These are phyloP conservation scores for Chaetomium sp. DNA, from an alignment of 2,329 filamentous ascomycete genomes.

Conservation along the genomic window DNA sequence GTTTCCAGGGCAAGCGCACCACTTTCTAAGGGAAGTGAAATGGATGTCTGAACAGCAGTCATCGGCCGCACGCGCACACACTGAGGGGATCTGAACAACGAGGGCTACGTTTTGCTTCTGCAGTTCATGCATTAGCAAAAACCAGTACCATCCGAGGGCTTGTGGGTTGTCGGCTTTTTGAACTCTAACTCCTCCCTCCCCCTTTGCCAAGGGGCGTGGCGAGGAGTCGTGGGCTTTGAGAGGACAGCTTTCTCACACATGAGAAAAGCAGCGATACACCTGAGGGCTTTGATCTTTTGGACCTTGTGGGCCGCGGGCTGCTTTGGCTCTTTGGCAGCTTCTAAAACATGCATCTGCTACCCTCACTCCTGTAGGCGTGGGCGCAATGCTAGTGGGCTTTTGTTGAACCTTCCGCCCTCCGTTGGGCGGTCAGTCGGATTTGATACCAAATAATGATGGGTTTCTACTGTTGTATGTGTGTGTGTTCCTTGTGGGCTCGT, in stretches of 20 bases:
- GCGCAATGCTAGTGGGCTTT: constrained; percentile 23
- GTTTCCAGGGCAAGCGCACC: constrained; percentile 74
- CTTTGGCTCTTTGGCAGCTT: constrained; percentile 30
- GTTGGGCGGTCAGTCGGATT: constrained; percentile 6
- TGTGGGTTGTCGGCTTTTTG: constrained; percentile 53
- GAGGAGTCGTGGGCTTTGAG: constrained; percentile 47
- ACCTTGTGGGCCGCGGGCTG: constrained; percentile 28
- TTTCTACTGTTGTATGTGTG: constrained; percentile 15
- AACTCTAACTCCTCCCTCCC: constrained; percentile 31
- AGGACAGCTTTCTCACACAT: constrained; percentile 34
- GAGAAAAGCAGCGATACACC: constrained; percentile 44
- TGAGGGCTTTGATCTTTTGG: constrained; percentile 40
- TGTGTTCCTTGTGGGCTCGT: constrained; percentile 17
- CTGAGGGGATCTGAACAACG: constrained; percentile 27
- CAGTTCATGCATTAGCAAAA: not conserved
- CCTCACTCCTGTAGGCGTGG: constrained; percentile 5
- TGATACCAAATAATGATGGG: constrained; percentile 18
- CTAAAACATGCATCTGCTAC: not conserved
- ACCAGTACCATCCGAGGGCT: constrained; percentile 43
- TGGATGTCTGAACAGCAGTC: not conserved
- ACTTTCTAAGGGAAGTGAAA: constrained; percentile 36
- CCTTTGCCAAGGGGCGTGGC: not conserved
- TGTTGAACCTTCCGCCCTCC: constrained; percentile 6
- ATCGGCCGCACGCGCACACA: constrained; percentile 30
- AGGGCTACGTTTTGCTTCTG: constrained; percentile 32